Conservation (phyloP, 2,329 filamentous ascomycete genomes). For the Scedosporium aurantiacum region DNA sequence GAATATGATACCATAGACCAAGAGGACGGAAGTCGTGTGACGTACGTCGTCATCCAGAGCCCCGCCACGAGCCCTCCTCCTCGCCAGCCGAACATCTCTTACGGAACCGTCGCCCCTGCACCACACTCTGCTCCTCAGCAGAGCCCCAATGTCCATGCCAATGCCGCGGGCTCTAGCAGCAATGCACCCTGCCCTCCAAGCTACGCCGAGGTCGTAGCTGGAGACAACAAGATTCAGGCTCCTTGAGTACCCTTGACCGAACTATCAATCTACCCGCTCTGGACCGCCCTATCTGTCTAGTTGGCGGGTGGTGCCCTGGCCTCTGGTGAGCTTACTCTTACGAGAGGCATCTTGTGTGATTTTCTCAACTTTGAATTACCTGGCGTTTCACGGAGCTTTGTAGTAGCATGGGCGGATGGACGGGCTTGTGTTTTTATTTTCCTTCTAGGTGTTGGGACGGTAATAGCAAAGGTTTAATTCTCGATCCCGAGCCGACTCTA, state of each 20-base stretch:
- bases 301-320: neutral
- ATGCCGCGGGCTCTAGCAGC: slow-evolving; percentile 10
- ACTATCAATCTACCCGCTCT: too few relatives aligned
- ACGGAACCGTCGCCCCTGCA: slow-evolving; percentile 29
- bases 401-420: neutral
- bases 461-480: too few relatives aligned
- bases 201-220: slow-evolving; percentile 81
- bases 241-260: neutral
- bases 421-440: neutral
- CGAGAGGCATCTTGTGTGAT: neutral
- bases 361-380: neutral
- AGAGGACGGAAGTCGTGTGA: slow-evolving; percentile 50
- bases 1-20: slow-evolving; percentile 58
- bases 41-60: slow-evolving; percentile 65
- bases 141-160: slow-evolving; percentile 23
- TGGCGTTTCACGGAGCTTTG: neutral
- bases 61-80: slow-evolving; percentile 23
- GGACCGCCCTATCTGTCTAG: too few relatives aligned
- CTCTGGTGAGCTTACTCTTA: neutral
- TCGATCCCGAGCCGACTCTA: too few relatives aligned
- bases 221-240: slow-evolving; percentile 79
- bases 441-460: neutral
- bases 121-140: slow-evolving; percentile 19
- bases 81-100: slow-evolving; percentile 26
- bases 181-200: slow-evolving; percentile 49